Conservation (phyloP, 2,329 filamentous ascomycete species). For the Chaetomium sp. region DNA sequence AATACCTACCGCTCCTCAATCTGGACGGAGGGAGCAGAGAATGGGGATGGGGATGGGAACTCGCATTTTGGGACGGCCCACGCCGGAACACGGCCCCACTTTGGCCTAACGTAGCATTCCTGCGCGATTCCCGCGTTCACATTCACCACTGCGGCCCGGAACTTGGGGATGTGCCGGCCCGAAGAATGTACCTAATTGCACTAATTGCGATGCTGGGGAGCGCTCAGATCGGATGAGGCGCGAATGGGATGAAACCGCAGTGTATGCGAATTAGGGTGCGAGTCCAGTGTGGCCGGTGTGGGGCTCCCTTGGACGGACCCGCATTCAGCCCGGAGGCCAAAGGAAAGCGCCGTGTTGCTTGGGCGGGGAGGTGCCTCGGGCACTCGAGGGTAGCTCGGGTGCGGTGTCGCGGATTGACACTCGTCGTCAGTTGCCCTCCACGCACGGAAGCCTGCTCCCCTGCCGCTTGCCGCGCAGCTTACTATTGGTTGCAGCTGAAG, state of each 20-base stretch:
- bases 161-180: background rate
- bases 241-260: background rate
- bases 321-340: constrained; percentile 24
- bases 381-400: background rate
- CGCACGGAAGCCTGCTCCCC: constrained; percentile 10
- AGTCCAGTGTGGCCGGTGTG: constrained; percentile 8
- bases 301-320: constrained; percentile 16
- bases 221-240: background rate
- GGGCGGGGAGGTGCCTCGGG: background rate
- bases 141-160: constrained; percentile 4
- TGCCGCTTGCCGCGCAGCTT: constrained; percentile 2
- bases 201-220: background rate
- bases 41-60: background rate
- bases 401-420: background rate
- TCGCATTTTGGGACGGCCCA: background rate
- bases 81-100: constrained; percentile 20
- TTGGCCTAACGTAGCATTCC: constrained; percentile 7
- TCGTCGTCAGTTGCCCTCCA: constrained; percentile 9
- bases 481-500: constrained; percentile 8
- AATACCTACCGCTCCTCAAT: background rate
- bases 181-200: constrained; percentile 1
- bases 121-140: background rate
- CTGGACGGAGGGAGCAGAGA: background rate
- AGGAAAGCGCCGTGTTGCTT: constrained; percentile 15
- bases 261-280: background rate